phyloP scores from a whole-genome alignment of 2,329 filamentous ascomycete species.

The Calonectria naviculata region DNA sequence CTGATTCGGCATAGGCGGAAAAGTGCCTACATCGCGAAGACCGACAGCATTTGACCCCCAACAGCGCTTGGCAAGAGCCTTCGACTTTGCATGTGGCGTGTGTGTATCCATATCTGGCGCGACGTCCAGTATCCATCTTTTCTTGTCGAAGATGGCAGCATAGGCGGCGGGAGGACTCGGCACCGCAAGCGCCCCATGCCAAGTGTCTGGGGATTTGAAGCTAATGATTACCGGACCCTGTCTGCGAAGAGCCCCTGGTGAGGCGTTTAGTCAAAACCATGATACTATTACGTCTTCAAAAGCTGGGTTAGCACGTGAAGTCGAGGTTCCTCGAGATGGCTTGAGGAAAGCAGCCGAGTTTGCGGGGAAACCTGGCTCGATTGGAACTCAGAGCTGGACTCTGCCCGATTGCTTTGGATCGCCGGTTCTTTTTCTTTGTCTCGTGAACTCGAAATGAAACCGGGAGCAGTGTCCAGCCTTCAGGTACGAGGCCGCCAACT shows the following conservation, averaged over 20 bases:
- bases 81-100: constrained; percentile 15
- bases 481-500: not conserved
- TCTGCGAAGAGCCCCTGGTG: constrained; percentile 24
- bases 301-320: constrained; percentile 33
- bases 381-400: constrained; percentile 27
- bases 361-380: constrained; percentile 42
- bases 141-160: constrained; percentile 15
- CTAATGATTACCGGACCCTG: constrained; percentile 27
- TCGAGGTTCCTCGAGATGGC: constrained; percentile 25
- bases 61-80: not conserved
- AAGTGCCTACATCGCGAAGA: not conserved
- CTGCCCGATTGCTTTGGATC: constrained; percentile 10
- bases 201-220: constrained; percentile 35
- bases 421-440: not conserved
- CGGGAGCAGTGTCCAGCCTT: not conserved
- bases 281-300: constrained; percentile 41
- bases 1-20: not conserved
- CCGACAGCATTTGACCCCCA: not conserved
- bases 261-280: constrained; percentile 37
- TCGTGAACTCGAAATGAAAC: not conserved
- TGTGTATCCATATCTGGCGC: constrained; percentile 14
- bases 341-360: constrained; percentile 27
- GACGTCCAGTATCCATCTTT: constrained; percentile 4
- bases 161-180: constrained; percentile 33
- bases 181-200: constrained; percentile 28